These are phyloP conservation scores for Astragalus membranaceus DNA, from an alignment of 306 rosid genomes.

Conservation along the genomic window DNA sequence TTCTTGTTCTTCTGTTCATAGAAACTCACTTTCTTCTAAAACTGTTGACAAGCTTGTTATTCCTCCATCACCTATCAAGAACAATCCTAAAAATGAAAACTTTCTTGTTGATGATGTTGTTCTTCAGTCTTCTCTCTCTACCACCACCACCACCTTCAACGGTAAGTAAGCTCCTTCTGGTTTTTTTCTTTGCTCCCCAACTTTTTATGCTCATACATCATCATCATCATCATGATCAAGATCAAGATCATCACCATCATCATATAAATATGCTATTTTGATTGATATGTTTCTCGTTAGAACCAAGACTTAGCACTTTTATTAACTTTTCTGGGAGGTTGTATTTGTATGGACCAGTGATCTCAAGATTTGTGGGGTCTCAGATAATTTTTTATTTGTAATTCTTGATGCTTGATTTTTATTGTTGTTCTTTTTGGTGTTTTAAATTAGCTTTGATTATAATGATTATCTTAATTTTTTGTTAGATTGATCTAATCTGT, in stretches of 20 bases:
- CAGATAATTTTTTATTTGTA: neutral
- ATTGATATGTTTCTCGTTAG: neutral
- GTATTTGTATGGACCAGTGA: neutral
- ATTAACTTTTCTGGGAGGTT: neutral
- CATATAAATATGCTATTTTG: neutral
- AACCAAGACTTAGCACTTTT: neutral
- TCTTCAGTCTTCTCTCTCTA: constrained; percentile 34
- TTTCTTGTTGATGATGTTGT: constrained; percentile 31
- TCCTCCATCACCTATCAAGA: constrained; percentile 62
- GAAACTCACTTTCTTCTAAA: constrained; percentile 51
- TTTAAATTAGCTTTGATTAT: neutral
- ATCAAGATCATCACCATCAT: no score
- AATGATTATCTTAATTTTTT: neutral
- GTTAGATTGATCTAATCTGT: neutral
- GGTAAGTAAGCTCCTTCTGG: constrained; percentile 23
- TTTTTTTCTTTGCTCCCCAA: neutral
- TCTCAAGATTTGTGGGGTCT: constrained; percentile 26
- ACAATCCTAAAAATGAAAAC: constrained; percentile 30
- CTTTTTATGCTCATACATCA: neutral
- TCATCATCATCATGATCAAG: neutral
- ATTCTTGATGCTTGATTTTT: neutral
- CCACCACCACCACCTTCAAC: constrained; percentile 19
- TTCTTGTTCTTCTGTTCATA: constrained; percentile 51
- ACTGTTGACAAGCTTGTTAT: constrained; percentile 36
- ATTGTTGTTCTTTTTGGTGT: neutral